Conservation (phyloP, 805 yeast species). For the Sugiyamaella valdiviana region DNA sequence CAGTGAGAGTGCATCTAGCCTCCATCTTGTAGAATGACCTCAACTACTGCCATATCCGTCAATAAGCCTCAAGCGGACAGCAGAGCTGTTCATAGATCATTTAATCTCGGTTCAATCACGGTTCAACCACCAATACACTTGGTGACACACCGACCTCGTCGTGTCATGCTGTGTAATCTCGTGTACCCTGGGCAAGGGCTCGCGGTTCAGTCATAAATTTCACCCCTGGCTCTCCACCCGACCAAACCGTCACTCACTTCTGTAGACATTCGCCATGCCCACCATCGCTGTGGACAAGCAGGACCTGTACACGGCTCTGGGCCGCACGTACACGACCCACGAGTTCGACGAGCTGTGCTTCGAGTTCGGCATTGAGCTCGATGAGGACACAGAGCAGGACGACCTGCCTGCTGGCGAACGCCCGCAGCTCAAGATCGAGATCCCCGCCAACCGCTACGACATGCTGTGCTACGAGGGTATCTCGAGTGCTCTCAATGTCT, state of each 20-base stretch:
- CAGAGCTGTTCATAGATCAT: too few species aligned
- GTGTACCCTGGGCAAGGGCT: conserved; percentile 13
- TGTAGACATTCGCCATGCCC: conserved; percentile 67
- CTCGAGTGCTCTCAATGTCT: conserved; percentile 89
- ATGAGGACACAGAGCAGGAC: conserved; percentile 88
- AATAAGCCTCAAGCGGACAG: too few species aligned
- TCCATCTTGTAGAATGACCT: too few species aligned
- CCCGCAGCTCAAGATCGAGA: conserved; percentile 95
- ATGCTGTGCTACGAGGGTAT: conserved; percentile 98
- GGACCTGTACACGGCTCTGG: conserved; percentile 80
- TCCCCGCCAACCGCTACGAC: conserved; percentile 97
- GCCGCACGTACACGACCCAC: conserved; percentile 55
- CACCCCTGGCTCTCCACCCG: conserved; percentile 1
- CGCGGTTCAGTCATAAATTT: conserved; percentile 19
- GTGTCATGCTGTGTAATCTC: too few species aligned
- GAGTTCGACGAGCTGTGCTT: conserved; percentile 97
- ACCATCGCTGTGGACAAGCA: conserved; percentile 92
- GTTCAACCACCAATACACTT: too few species aligned
- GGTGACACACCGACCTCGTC: too few species aligned
- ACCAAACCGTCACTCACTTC: neutral
- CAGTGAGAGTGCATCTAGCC: too few species aligned
- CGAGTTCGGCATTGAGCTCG: conserved; percentile 95
- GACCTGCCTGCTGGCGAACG: conserved; percentile 87
- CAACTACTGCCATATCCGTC: too few species aligned
- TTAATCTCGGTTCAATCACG: too few species aligned